Conservation (phyloP, 192 early-diverging fungal genomes). For the Backusella mclennaniae region DNA sequence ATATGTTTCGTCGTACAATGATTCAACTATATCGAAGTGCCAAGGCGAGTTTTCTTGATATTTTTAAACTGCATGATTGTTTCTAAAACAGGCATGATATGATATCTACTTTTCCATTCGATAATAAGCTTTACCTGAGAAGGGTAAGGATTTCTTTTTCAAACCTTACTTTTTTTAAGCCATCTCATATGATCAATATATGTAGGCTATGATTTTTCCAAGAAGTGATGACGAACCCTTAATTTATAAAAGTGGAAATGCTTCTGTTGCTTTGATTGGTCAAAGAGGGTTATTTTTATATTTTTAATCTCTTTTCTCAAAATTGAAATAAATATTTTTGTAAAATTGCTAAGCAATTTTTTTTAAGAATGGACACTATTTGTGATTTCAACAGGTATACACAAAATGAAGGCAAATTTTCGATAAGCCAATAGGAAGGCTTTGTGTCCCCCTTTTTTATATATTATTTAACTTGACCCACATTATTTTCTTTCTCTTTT, state of each 20-base stretch:
- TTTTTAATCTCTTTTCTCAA: neutral
- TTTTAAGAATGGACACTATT: neutral
- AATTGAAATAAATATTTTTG: neutral
- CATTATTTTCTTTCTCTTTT: neutral
- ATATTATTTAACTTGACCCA: neutral
- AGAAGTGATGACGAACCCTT: neutral
- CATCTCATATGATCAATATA: neutral
- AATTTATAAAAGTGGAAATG: neutral
- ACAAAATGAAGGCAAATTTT: neutral
- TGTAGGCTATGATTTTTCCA: neutral
- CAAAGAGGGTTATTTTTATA: neutral
- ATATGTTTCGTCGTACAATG: neutral
- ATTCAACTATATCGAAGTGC: neutral
- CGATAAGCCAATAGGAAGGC: neutral
- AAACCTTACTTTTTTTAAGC: neutral
- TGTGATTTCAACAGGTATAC: neutral
- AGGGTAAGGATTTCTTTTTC: neutral
- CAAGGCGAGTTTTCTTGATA: neutral
- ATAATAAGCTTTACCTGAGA: neutral
- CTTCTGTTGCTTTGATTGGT: neutral
- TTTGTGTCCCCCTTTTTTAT: constrained; percentile 4
- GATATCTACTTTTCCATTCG: neutral
- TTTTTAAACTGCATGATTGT: neutral
- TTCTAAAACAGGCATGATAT: neutral
- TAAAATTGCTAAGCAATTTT: neutral